Evolutionary conservation across 192 early-diverging fungal species (phyloP).

Genomic region (Umbelopsis isabellina): DNA sequence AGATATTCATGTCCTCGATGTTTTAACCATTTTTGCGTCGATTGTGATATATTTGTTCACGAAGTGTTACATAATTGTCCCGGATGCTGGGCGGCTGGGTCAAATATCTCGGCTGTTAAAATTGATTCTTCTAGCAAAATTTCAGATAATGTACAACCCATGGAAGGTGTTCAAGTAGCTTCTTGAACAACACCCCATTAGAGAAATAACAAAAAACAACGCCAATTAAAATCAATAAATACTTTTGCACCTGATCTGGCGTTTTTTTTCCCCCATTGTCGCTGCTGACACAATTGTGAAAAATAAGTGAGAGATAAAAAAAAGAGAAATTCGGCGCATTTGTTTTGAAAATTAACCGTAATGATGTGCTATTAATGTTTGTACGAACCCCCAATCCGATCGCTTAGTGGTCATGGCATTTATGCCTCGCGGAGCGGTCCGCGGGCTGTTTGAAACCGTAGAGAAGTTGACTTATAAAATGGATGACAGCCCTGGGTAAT

Average conservation of each 20-base stretch:
- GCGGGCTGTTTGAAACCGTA: not conserved
- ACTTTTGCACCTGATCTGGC: not conserved
- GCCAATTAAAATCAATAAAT: constrained; percentile 22
- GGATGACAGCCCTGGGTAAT: no score
- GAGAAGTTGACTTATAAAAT: no score
- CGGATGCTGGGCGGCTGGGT: constrained; percentile 56
- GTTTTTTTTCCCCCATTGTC: not conserved
- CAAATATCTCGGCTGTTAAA: constrained; percentile 25
- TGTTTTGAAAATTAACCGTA: no score
- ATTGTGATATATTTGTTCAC: constrained; percentile 93
- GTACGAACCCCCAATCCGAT: no score
- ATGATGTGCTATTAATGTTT: no score
- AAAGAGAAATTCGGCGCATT: constrained; percentile 4
- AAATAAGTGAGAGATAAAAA: not conserved
- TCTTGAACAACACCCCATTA: not conserved
- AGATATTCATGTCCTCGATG: constrained; percentile 72
- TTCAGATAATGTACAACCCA: not conserved
- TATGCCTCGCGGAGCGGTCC: not conserved
- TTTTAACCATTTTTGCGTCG: constrained; percentile 78
- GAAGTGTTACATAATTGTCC: constrained; percentile 93
- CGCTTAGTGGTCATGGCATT: not conserved
- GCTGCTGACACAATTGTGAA: not conserved
- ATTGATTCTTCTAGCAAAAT: constrained; percentile 1
- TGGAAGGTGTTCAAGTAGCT: constrained; percentile 14
- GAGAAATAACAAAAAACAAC: not conserved